Conservation (phyloP, 169 alveolate species). For the Plasmodium blacklocki region DNA sequence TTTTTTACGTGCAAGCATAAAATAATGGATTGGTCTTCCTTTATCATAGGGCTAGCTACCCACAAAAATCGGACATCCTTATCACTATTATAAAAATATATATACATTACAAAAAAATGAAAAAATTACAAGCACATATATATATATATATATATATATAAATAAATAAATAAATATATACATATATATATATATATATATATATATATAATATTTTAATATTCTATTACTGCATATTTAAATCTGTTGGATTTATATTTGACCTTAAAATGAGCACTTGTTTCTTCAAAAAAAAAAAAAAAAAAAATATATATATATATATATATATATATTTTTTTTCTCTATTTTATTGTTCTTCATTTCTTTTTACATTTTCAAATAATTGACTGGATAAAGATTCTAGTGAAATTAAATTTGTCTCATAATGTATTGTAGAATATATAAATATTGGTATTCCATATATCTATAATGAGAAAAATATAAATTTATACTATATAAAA, state of each 20-base stretch:
- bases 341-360: background rate
- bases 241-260: constrained; percentile 58
- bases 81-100: constrained; percentile 20
- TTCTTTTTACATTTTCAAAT: constrained; percentile 48
- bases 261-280: constrained; percentile 65
- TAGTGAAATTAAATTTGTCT: constrained; percentile 48
- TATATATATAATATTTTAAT: background rate
- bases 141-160: too few relatives aligned
- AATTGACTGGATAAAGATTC: constrained; percentile 41
- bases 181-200: too few relatives aligned
- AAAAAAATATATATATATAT: background rate
- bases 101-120: too few relatives aligned
- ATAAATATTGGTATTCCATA: constrained; percentile 72
- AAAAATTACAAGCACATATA: too few relatives aligned
- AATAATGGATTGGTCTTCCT: constrained; percentile 27
- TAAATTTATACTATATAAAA: constrained; percentile 12
- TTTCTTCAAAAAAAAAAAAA: constrained; percentile 5
- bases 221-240: constrained; percentile 54
- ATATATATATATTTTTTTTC: background rate
- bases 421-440: constrained; percentile 6
- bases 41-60: constrained; percentile 68
- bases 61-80: constrained; percentile 71
- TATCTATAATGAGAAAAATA: constrained; percentile 15
- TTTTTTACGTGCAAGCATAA: constrained; percentile 61
- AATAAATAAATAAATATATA: too few relatives aligned